Evolutionary conservation across 2,329 filamentous ascomycete genomes (phyloP).

Genomic region (Xylariaceae sp.): DNA sequence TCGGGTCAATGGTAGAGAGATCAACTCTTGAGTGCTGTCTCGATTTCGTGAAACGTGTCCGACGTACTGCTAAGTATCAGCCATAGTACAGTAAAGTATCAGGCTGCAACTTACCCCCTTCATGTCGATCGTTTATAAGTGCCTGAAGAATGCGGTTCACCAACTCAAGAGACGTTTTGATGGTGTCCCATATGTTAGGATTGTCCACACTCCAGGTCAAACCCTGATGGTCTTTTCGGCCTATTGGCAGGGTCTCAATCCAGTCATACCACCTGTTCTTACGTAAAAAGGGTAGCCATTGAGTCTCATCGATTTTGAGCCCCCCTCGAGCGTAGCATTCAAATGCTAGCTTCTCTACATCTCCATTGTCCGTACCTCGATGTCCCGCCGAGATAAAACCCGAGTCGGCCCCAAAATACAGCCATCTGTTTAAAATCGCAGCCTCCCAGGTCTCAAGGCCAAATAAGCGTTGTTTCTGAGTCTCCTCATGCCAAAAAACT

Average conservation of each 20-base stretch:
- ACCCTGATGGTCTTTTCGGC: neutral
- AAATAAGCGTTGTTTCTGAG: neutral
- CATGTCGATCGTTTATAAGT: constrained; percentile 4
- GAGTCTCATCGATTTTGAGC: constrained; percentile 5
- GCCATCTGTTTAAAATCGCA: neutral
- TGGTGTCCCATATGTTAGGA: constrained; percentile 1
- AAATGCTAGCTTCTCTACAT: neutral
- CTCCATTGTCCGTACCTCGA: neutral
- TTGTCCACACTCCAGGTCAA: constrained; percentile 6
- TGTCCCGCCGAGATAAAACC: neutral
- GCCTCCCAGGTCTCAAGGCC: neutral
- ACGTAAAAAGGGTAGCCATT: constrained; percentile 4
- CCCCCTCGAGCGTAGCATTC: neutral
- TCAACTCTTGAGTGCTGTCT: neutral
- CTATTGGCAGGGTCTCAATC: neutral
- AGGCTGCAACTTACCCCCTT: constrained; percentile 3
- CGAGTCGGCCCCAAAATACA: neutral
- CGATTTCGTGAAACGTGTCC: neutral
- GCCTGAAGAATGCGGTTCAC: constrained; percentile 5
- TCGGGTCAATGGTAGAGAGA: neutral
- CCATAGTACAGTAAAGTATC: neutral
- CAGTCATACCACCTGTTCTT: constrained; percentile 8
- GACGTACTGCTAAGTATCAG: constrained; percentile 5
- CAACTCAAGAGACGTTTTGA: constrained; percentile 4
- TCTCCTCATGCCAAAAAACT: neutral